Percentiles rank a stretch among this genome's conserved stretches.
Conservation (phyloP, 2,329 filamentous ascomycete genomes). For the Trichoderma cornu-damae region DNA sequence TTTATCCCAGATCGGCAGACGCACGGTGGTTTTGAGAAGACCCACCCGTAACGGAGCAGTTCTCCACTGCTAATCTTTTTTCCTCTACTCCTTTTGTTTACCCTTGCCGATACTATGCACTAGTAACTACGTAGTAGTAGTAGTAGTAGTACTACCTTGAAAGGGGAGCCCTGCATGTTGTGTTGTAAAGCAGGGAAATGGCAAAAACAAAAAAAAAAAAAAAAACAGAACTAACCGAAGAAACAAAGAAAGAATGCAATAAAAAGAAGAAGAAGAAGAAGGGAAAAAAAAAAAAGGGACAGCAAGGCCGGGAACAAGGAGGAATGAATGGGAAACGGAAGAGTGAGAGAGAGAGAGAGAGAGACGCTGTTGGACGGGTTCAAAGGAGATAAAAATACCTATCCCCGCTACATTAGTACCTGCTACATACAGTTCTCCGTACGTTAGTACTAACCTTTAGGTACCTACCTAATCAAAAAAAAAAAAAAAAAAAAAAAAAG, state of each 20-base stretch:
- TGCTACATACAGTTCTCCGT: no score
- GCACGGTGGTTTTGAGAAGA: constrained; percentile 13
- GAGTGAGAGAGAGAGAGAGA: no score
- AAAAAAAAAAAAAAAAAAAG: neutral
- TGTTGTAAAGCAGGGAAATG: neutral
- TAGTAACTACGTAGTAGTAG: no score
- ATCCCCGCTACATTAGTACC: no score
- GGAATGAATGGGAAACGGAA: neutral
- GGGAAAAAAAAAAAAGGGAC: neutral
- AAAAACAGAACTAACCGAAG: neutral
- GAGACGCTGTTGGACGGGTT: no score
- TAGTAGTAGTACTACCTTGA: neutral
- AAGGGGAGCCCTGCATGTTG: constrained; percentile 5
- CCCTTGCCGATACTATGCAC: no score
- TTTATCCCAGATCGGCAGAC: constrained; percentile 24
- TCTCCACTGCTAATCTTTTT: constrained; percentile 13
- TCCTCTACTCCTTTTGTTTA: neutral
- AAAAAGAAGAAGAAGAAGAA: neutral
- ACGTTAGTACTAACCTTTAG: no score
- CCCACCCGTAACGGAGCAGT: constrained; percentile 8
- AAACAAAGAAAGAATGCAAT: neutral
- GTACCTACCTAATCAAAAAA: no score
- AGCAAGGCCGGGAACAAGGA: neutral
- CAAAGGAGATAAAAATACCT: no score
- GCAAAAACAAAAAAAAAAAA: neutral